Percentiles rank a stretch among this genome's conserved stretches.
These are phyloP conservation scores for Pestalotiopsis sp. DNA, from an alignment of 2,329 filamentous ascomycete genomes.

Conservation along the genomic window DNA sequence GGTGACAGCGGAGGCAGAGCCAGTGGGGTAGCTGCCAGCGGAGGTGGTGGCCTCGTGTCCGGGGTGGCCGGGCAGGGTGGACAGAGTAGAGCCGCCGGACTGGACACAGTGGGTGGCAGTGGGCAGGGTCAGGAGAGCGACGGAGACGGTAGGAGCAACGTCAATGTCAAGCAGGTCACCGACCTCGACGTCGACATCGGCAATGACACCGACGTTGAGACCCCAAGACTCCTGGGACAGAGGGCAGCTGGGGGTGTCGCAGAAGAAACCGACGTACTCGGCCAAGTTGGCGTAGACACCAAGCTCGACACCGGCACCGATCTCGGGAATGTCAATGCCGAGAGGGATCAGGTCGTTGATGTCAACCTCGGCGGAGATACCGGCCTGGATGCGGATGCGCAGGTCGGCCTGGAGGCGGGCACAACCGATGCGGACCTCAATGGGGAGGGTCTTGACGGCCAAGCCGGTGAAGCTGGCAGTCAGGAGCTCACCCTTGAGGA, in stretches of 20 bases:
- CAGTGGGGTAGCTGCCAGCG: neutral
- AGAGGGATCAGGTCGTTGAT: constrained; percentile 30
- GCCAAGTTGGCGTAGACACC: constrained; percentile 55
- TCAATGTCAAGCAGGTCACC: constrained; percentile 40
- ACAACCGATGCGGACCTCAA: constrained; percentile 47
- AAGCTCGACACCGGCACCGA: constrained; percentile 46
- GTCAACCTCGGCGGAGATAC: constrained; percentile 37
- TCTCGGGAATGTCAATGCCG: constrained; percentile 21
- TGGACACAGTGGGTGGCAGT: constrained; percentile 39
- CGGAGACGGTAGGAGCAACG: constrained; percentile 43
- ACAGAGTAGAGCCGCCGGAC: constrained; percentile 14
- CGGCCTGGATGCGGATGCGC: constrained; percentile 52
- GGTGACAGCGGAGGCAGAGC: constrained; percentile 15
- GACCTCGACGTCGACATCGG: constrained; percentile 24
- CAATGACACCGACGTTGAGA: constrained; percentile 33
- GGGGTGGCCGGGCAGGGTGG: neutral
- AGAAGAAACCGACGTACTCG: constrained; percentile 51
- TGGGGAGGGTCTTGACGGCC: constrained; percentile 46
- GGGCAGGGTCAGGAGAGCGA: constrained; percentile 40
- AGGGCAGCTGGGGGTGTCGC: constrained; percentile 38
- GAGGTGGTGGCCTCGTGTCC: neutral
- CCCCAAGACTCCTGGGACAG: constrained; percentile 41
- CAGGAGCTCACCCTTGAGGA: constrained; percentile 47
- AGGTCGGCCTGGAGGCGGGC: constrained; percentile 52
- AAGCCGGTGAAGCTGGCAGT: constrained; percentile 54